Evolutionary conservation across 768 basidiomycete species (phyloP).

Genomic region (Xanthoconium purpureum): DNA sequence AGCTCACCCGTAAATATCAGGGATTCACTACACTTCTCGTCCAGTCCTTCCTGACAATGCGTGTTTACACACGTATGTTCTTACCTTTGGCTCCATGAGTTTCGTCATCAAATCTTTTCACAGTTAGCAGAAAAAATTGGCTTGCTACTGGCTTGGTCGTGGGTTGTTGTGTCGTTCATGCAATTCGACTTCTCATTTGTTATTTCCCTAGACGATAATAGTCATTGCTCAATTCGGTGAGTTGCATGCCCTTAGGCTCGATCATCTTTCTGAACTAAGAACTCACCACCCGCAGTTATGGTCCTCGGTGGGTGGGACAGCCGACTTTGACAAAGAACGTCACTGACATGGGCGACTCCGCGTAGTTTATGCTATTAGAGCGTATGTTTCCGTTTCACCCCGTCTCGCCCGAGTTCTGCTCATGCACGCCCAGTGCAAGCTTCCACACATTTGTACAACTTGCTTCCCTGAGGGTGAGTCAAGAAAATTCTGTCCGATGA

Average conservation of each 20-base stretch:
- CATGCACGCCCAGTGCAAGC: conserved; percentile 23
- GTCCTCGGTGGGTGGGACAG: conserved; percentile 35
- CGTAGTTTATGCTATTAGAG: conserved; percentile 35
- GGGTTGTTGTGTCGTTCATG: not conserved
- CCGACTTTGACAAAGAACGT: not conserved
- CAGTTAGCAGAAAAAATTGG: conserved; percentile 49
- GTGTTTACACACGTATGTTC: conserved; percentile 44
- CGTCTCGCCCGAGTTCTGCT: not conserved
- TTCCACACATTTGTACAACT: conserved; percentile 39
- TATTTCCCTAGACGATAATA: conserved; percentile 16
- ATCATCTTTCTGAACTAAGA: not conserved
- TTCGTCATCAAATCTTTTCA: not conserved
- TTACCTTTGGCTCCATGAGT: not conserved
- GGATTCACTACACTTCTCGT: conserved; percentile 48
- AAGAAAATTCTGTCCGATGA: not conserved
- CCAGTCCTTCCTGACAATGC: conserved; percentile 51
- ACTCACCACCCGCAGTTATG: conserved; percentile 17
- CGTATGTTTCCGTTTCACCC: conserved; percentile 27
- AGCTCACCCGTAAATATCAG: conserved; percentile 8
- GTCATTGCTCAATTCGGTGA: conserved; percentile 40
- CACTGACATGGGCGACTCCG: conserved; percentile 1
- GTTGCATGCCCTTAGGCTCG: not conserved
- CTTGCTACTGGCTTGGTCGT: conserved; percentile 33
- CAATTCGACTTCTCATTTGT: not conserved
- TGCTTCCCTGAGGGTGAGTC: conserved; percentile 39